phyloP scores from a whole-genome alignment of 805 yeast species.

The Myxozyma geophila region DNA sequence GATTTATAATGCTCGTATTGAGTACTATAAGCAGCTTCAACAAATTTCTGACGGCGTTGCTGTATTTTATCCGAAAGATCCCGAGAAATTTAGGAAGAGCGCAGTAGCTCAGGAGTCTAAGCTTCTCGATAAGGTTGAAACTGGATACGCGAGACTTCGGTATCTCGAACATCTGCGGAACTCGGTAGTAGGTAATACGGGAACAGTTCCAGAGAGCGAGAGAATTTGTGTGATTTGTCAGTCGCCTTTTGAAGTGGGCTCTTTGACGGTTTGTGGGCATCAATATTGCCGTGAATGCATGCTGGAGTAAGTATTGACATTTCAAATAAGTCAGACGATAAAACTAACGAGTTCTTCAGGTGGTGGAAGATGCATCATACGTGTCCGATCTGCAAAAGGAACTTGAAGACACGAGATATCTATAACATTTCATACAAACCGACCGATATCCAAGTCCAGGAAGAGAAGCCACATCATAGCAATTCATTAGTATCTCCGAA shows the following conservation, averaged over 20 bases:
- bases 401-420: slow-evolving; percentile 55
- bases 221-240: slow-evolving; percentile 79
- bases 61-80: slow-evolving; percentile 48
- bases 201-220: slow-evolving; percentile 47
- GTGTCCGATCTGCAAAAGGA: slow-evolving; percentile 84
- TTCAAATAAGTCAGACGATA: neutral
- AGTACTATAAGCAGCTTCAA: slow-evolving; percentile 83
- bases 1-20: slow-evolving; percentile 77
- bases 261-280: slow-evolving; percentile 90
- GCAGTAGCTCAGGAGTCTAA: slow-evolving; percentile 32
- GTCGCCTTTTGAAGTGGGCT: slow-evolving; percentile 69
- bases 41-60: slow-evolving; percentile 81
- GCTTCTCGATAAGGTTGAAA: slow-evolving; percentile 30
- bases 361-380: slow-evolving; percentile 65
- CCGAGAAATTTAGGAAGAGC: slow-evolving; percentile 39
- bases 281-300: slow-evolving; percentile 84
- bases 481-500: slow-evolving; percentile 31
- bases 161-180: slow-evolving; percentile 54
- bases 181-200: slow-evolving; percentile 36
- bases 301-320: slow-evolving; percentile 45
- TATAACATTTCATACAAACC: slow-evolving; percentile 70
- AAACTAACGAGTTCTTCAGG: slow-evolving; percentile 6
- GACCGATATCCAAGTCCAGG: slow-evolving; percentile 47
- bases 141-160: slow-evolving; percentile 50
- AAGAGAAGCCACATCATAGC: slow-evolving; percentile 20